Percentiles rank a stretch among this genome's conserved stretches.
Evolutionary conservation across 106 monocot species (phyloP).

Genomic region (Dendrobium catenatum): DNA sequence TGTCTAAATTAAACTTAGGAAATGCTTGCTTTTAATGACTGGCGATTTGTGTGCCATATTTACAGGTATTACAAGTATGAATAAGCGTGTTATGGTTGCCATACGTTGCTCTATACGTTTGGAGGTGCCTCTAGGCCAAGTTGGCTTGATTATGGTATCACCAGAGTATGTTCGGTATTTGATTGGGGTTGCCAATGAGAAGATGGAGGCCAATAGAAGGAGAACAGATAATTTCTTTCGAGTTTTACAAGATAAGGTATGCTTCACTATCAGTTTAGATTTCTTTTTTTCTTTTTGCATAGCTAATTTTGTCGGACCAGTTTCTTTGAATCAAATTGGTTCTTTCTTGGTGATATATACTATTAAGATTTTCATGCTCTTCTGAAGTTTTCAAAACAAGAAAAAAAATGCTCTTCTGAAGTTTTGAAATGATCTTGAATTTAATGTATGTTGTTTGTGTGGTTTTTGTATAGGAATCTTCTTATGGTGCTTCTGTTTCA

Average conservation of each 20-base stretch:
- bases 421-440: not conserved
- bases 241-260: slow-evolving; percentile 39
- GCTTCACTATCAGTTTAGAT: not conserved
- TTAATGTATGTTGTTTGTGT: not conserved
- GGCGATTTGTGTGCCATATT: not conserved
- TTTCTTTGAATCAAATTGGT: not conserved
- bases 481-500: not conserved
- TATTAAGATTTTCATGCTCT: not conserved
- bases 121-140: slow-evolving; percentile 80
- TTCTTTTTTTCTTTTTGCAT: not conserved
- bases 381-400: not conserved
- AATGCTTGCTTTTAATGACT: not conserved
- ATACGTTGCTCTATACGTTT: slow-evolving; percentile 85
- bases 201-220: slow-evolving; percentile 79
- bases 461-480: not conserved
- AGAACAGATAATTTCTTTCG: slow-evolving; percentile 60
- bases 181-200: slow-evolving; percentile 74
- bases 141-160: slow-evolving; percentile 50
- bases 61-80: slow-evolving; percentile 68
- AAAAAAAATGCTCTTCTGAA: not conserved
- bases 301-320: not conserved
- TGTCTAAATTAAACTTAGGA: not conserved
- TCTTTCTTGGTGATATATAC: not conserved
- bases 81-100: slow-evolving; percentile 72
- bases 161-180: slow-evolving; percentile 68